Evolutionary conservation across 306 rosid genomes (phyloP).

Genomic region (Phaseolus lunatus): DNA sequence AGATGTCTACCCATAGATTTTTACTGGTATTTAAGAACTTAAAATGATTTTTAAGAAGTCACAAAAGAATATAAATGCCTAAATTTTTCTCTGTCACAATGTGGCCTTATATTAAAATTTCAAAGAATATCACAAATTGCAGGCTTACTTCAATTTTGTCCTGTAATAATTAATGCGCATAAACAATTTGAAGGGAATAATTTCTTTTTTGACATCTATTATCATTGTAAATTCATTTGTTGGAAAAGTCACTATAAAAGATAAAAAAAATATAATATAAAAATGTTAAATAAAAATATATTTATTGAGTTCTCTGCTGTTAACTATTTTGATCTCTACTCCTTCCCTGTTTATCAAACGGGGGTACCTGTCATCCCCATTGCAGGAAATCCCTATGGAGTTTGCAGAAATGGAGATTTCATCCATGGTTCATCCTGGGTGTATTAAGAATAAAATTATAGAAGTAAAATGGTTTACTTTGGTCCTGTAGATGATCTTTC

Average conservation of each 20-base stretch:
- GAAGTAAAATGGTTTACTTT: slow-evolving; percentile 26
- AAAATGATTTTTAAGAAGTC: background rate
- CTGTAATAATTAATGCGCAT: too few relatives aligned
- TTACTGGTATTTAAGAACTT: slow-evolving; percentile 12
- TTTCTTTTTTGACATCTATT: background rate
- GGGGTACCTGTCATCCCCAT: slow-evolving; percentile 7
- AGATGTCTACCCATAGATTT: background rate
- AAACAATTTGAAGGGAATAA: background rate
- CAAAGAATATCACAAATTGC: background rate
- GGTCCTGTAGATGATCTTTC: slow-evolving; percentile 27
- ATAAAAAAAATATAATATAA: background rate
- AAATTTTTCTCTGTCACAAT: background rate
- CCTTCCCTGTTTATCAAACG: background rate
- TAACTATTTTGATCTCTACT: slow-evolving; percentile 1
- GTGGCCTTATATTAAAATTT: slow-evolving; percentile 1
- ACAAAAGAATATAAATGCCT: background rate
- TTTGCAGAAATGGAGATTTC: background rate
- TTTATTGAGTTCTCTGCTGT: slow-evolving; percentile 8
- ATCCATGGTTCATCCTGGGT: slow-evolving; percentile 11
- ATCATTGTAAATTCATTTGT: slow-evolving; percentile 20
- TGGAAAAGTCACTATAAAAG: background rate
- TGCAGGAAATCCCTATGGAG: background rate
- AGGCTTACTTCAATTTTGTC: background rate
- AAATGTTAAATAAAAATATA: background rate
- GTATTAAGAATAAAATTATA: slow-evolving; percentile 8